Evolutionary conservation across 768 basidiomycete species (phyloP), one percentile per base, ranked within the genome.

Genomic region (Lanmaoa rubissima): DNA sequence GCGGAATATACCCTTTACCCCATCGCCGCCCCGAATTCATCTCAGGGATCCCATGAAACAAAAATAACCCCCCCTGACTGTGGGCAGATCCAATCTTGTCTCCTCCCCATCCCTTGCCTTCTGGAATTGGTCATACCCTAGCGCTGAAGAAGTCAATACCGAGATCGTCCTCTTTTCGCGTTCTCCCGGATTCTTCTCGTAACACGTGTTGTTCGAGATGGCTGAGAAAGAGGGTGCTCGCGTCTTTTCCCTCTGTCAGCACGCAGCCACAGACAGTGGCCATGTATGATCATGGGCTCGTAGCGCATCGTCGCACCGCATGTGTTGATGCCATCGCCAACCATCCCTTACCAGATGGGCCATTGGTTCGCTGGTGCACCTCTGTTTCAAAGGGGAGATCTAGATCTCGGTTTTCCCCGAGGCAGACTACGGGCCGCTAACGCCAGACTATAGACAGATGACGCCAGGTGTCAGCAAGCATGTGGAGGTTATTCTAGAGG

Each of bases 41-140:
- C n/a, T n/a, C n/a, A 11, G 39, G 41, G 51, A 31, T 49, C 47
- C 34, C 39, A 48, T 14, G 31, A 40, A 44, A 51, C 42, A 51
- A 50, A 54, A 56, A 57, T 51, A 48, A 34, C 47, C 49, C 49
- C 49, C 49, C 50, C 11, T 31, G 48, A 17, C 32, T 28, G 28
- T 28, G 28, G 28, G 28, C 44, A 67, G 67, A 68, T 68, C 60
- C 57, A 40, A 62, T 60, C 68, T 67, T 61, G 62, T 28, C 68
- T 47, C 21, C 24, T n/a, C 31, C 34, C 35, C 54, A 46, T 41
- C 42, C 36, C 40, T 60, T 47, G 43, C 55, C 41, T 55, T 65
- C 16, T 56, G 3, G 47, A 67, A 65, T 65, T 55, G 44, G 65
- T 38, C 53, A 54, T 68, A 12, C 46, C 54, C 54, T 53, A 16